These are phyloP conservation scores for Euphorbia pulcherrima DNA, from an alignment of 345 rosid genomes.

Conservation along the genomic window DNA sequence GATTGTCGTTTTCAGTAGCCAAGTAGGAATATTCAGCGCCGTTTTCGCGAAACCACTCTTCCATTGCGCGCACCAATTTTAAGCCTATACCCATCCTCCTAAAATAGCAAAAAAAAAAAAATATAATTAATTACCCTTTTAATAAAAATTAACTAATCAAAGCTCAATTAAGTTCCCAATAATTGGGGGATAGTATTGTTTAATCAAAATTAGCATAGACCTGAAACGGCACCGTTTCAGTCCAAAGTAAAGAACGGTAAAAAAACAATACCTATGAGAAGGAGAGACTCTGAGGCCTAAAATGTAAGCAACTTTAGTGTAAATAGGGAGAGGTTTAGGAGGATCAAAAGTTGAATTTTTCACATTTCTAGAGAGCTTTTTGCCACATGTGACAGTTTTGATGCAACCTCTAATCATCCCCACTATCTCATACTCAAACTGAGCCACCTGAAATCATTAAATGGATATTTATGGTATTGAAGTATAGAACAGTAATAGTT, in stretches of 20 bases:
- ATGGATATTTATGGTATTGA: background rate
- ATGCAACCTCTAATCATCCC: conserved; percentile 92
- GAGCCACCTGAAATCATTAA: conserved; percentile 64
- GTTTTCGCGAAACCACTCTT: conserved; percentile 74
- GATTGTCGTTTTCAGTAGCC: conserved; percentile 92
- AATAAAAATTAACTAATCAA: background rate
- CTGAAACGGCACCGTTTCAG: background rate
- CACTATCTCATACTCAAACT: conserved; percentile 63
- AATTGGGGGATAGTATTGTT: background rate
- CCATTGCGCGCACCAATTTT: conserved; percentile 58
- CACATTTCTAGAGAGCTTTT: conserved; percentile 32
- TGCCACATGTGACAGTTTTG: conserved; percentile 88
- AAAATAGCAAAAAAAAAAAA: background rate
- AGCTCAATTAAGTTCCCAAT: background rate
- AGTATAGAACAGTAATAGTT: too few species aligned
- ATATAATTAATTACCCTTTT: background rate
- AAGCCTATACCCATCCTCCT: conserved; percentile 94
- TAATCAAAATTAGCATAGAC: background rate
- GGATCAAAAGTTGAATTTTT: conserved; percentile 19
- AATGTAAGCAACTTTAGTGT: conserved; percentile 80
- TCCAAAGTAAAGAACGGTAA: background rate
- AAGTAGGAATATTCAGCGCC: conserved; percentile 86
- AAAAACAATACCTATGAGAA: conserved; percentile 44
- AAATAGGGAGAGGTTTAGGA: conserved; percentile 40
- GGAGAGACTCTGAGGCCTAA: conserved; percentile 93